A percentile compares a stretch with the other conserved stretches of the same genome.
These are phyloP conservation scores for Haematococcus sp. DNA, from an alignment of 139 green algal species.

Conservation along the genomic window DNA sequence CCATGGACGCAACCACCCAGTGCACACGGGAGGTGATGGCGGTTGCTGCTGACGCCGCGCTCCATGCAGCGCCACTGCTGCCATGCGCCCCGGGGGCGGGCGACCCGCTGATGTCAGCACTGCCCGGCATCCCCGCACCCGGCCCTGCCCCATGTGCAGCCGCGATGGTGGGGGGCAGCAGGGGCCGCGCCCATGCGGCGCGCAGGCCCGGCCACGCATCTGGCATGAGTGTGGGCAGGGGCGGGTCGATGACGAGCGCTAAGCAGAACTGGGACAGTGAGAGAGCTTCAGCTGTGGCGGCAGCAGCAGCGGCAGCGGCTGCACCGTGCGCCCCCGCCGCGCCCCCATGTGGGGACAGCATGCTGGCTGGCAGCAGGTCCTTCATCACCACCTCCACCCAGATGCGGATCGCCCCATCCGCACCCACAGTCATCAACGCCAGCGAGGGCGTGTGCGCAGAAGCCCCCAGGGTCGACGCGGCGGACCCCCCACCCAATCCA, in stretches of 20 bases:
- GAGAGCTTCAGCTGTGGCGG: slow-evolving; percentile 3
- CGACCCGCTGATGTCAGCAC: neutral
- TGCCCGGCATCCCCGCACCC: neutral
- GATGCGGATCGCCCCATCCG: slow-evolving; percentile 56
- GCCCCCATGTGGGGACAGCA: neutral
- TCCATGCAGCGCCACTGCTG: neutral
- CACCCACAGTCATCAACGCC: slow-evolving; percentile 57
- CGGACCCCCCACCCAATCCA: too few relatives aligned
- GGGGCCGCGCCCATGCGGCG: slow-evolving; percentile 42
- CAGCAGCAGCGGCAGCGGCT: slow-evolving; percentile 13
- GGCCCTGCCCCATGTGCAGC: too few relatives aligned
- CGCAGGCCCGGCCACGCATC: slow-evolving; percentile 21
- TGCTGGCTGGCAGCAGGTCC: slow-evolving; percentile 25
- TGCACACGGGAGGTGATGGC: slow-evolving; percentile 29
- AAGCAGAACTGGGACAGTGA: slow-evolving; percentile 60
- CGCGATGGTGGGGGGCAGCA: too few relatives aligned
- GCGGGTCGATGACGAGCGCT: slow-evolving; percentile 61
- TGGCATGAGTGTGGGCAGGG: slow-evolving; percentile 19
- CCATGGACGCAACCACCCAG: slow-evolving; percentile 44
- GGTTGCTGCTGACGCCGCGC: neutral
- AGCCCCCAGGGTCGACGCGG: neutral
- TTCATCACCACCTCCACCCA: slow-evolving; percentile 62
- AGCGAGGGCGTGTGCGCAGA: neutral
- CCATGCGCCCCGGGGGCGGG: neutral
- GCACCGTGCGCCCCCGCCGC: neutral